Base-by-base conservation (phyloP, 2,329 filamentous ascomycete species). In the Sarocladiaceae sp. region DNA sequence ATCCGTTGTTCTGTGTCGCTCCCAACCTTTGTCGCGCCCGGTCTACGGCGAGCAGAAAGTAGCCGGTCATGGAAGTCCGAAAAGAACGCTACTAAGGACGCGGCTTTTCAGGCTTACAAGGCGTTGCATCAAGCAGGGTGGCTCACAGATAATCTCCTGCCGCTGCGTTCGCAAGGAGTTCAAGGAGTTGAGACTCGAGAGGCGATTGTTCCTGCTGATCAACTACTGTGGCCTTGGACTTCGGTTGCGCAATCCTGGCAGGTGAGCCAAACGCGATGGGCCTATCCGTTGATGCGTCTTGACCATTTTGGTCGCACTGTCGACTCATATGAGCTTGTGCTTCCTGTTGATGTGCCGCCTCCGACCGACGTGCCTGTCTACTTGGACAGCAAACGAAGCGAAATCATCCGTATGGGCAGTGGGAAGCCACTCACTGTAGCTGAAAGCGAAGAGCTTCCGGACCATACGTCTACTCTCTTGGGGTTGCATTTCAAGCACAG, bases 91-190 rank as follows among this genome's bases (percentile, higher is more conserved):
- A 83, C 76, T 58, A 90, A 87, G 62, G 93, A 97, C 66, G 90
- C 87, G 1, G 87, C 90, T 0, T 94, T 96, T 55, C 81, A 89
- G 61, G 88, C 91, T 1, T 96, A 92, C 62, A 69, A 80, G 20
- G 75, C 74, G 4, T 73, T 97, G 0, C 84, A 93, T 62, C 59
- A 79, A 7, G 85, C 80, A 23, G 86, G 87, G 0, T 71, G 97
- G 4, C 68, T 97, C 1, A 91, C 89, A 55, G 81, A 95, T 13
- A 77, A 96, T 59, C 69, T 97, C 0, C 73, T 96, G 36, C 93
- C 93, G 8, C 70, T 77, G 13, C 67, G 66, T 51, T 66, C 71
- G 10, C 65, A 73, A 2, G 71, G 73, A n/a, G 57, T 68, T 8
- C 60, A 67, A 2, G 69, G 66, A 0, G 58, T 76, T 1, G 69